Base-by-base conservation (phyloP, 202 grass and related monocot genomes). In the Zoysia matrella region DNA sequence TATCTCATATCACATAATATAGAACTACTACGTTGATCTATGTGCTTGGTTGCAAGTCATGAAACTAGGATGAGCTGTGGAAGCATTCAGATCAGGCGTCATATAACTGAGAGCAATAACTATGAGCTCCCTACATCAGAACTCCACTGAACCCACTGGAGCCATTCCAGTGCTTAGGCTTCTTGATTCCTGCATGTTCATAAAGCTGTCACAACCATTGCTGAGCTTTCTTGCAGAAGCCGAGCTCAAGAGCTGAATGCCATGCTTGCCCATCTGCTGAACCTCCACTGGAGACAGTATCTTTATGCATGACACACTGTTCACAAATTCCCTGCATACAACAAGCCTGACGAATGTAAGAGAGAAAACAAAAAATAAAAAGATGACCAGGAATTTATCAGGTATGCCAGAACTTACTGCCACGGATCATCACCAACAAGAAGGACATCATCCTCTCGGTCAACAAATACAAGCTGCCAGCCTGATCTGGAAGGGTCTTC, bases 401-500 rank as follows among this genome's bases (percentile, higher is more conserved):
- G 5, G 58, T 40, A 63, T 45, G 39, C 30, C 70, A 62, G 36
- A 78, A 88, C 86, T 93, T 92, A 99, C 96, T 94, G 96, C 96
- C 96, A 99, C 0, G 96, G 96, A 50, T 93, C 96, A 86, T 99
- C 96, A 4, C 96, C 96, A 47, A 99, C 84, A 70, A 99, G 93
- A 90, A 99, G 96, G 82, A 94, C 75, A 76, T 99, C 96, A 54
- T 87, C 84, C 85, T 99, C 96, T 69, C 72, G 76, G 69, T 99
- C 96, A 77, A 96, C 85, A 78, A 93, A 99, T 94, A 94, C 96
- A 99, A 99, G 96, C 96, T 99, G 96, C 96, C 96, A 99, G 96
- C 96, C 96, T 99, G 96, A 99, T 99, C 96, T 99, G 75, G 78
- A 53, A 79, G 90, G 92, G 89, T 99, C 91, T 54, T 99, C 96